Base-by-base conservation (phyloP, 257 asterid genomes). In the Solanum clarkiae region DNA sequence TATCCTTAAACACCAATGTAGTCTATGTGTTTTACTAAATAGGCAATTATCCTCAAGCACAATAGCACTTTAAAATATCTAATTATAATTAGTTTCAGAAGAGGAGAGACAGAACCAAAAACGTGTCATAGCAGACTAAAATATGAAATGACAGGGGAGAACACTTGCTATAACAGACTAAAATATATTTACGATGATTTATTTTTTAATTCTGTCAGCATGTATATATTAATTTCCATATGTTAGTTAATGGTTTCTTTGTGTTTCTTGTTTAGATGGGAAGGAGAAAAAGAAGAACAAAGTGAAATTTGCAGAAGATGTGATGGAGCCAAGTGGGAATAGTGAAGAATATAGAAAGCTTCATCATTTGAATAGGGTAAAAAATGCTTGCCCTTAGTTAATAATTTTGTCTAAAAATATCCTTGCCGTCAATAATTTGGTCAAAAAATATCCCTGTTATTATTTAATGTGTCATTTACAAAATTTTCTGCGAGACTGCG, bases 291-390 rank as follows among this genome's bases (percentile, higher is more conserved):
- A 86, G 91, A 89, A 88, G 92, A 94, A 92, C 85, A 93, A 80
- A 80, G 98, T 95, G 91, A 95, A 92, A 60, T 93, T 93, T 87
- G 98, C 97, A 77, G 94, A 90, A 85, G 95, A 92, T 83, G 97
- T 93, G 90, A 95, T 93, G 92, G 98, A 93, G 91, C 95, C 98
- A 22, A 88, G 14, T 85, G 98, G 97, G 45, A 93, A 95, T 84
- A 89, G 92, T 79, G 95, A 93, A 56, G 94, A 89, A 53, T 93
- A 95, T 86, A 90, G 98, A 80, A 95, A 87, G 86, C 68, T 81
- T 85, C 92, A 69, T 8, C 65, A 54, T 66, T 15, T 32, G 29
- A 66, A 14, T 10, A 29, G 12, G 17, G 20, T 24, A 18, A 63
- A 24, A 26, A 63, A 63, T 24, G 70, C 70, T 49, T 49, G 4